Percentiles rank a stretch among this genome's conserved stretches.
phyloP scores from a whole-genome alignment of 768 basidiomycete genomes.

The Hygrocybe coccinea region DNA sequence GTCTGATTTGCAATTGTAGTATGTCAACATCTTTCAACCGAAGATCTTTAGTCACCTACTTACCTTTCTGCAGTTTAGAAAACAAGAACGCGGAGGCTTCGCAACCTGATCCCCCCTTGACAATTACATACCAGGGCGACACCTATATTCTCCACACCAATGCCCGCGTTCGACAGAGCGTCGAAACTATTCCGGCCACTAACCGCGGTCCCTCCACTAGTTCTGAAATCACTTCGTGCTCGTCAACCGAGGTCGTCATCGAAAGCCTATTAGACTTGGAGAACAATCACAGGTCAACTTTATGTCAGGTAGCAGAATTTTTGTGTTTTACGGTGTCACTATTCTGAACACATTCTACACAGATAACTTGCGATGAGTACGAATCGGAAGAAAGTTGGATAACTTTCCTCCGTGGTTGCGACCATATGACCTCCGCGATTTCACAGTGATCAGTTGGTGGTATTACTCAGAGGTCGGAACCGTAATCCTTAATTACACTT shows the following conservation, averaged over 20 bases:
- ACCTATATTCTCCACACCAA: conserved; percentile 46
- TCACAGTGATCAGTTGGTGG: not conserved
- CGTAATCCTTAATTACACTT: not conserved
- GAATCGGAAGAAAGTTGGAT: conserved; percentile 41
- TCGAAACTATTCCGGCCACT: conserved; percentile 19
- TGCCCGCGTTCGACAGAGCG: conserved; percentile 45
- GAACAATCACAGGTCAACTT: conserved; percentile 44
- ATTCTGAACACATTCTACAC: conserved; percentile 7
- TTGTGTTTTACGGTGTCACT: not conserved
- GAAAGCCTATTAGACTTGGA: conserved; percentile 56
- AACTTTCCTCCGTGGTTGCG: conserved; percentile 31
- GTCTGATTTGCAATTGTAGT: conserved; percentile 40
- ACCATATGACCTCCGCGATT: conserved; percentile 32
- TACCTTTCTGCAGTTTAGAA: conserved; percentile 30
- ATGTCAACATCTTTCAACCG: conserved; percentile 18
- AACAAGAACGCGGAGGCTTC: conserved; percentile 20
- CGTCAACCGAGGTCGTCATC: conserved; percentile 21
- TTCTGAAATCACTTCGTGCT: conserved; percentile 1
- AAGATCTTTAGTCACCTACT: not conserved
- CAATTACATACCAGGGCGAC: conserved; percentile 31
- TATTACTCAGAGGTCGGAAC: not conserved
- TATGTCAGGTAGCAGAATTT: conserved; percentile 50
- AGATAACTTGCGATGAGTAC: conserved; percentile 46
- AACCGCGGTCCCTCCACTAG: not conserved
- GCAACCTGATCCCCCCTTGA: conserved; percentile 48